These are phyloP conservation scores for Thalassiosira gravida DNA, from an alignment of 352 stramenopile genomes.

Conservation along the genomic window DNA sequence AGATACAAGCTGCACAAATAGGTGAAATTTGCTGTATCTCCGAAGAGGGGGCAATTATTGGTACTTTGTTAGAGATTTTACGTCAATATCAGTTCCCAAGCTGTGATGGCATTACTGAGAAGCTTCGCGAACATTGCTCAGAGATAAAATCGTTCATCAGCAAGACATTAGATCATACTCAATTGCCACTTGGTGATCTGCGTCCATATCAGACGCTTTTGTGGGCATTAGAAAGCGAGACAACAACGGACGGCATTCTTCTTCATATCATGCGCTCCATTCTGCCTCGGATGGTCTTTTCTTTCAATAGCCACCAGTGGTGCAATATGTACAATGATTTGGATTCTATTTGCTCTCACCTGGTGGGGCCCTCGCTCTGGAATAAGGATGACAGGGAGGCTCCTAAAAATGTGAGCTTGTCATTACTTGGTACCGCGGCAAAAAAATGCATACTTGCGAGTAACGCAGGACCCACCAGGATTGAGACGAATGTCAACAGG, in stretches of 20 bases:
- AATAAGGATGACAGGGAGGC: slow-evolving; percentile 51
- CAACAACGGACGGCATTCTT: slow-evolving; percentile 39
- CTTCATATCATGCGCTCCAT: slow-evolving; percentile 58
- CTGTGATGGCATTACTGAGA: slow-evolving; percentile 14
- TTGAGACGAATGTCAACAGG: slow-evolving; percentile 48
- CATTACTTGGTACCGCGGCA: slow-evolving; percentile 44
- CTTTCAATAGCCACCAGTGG: slow-evolving; percentile 68
- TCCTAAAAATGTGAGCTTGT: slow-evolving; percentile 19
- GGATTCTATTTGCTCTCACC: slow-evolving; percentile 65
- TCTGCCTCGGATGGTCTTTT: slow-evolving; percentile 68
- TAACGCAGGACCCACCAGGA: slow-evolving; percentile 54
- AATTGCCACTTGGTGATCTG: slow-evolving; percentile 73
- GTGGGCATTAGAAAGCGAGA: slow-evolving; percentile 81
- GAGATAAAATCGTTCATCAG: slow-evolving; percentile 59
- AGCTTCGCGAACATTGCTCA: slow-evolving; percentile 26
- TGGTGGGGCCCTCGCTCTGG: slow-evolving; percentile 62
- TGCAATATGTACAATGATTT: slow-evolving; percentile 76
- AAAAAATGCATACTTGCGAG: slow-evolving; percentile 44
- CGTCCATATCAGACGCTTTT: slow-evolving; percentile 86
- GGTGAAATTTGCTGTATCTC: slow-evolving; percentile 73
- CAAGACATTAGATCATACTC: slow-evolving; percentile 49
- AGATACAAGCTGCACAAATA: slow-evolving; percentile 77
- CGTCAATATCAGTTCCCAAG: slow-evolving; percentile 20
- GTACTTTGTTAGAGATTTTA: slow-evolving; percentile 43
- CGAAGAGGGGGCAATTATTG: slow-evolving; percentile 64